Evolutionary conservation across 306 rosid species (phyloP).

Genomic region (Gastrolobium bilobum): DNA sequence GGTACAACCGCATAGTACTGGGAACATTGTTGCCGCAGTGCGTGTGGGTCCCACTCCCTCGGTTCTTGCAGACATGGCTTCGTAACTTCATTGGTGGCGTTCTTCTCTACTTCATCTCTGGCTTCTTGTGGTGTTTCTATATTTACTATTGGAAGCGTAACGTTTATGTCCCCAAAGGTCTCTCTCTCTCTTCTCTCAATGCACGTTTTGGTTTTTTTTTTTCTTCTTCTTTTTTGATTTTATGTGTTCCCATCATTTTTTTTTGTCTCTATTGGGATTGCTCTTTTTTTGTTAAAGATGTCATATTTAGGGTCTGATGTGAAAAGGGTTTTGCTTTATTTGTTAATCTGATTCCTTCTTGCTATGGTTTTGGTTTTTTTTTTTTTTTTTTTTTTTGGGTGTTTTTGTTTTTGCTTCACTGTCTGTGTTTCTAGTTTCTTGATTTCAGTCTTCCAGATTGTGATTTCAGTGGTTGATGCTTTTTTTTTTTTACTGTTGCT

Average conservation of each 20-base stretch:
- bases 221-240: background rate
- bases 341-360: slow-evolving; percentile 16
- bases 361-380: background rate
- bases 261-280: background rate
- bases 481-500: background rate
- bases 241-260: background rate
- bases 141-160: slow-evolving; percentile 80
- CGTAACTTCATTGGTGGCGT: slow-evolving; percentile 85
- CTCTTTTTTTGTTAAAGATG: background rate
- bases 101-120: slow-evolving; percentile 71
- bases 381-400: background rate
- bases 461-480: background rate
- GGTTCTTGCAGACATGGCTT: slow-evolving; percentile 80
- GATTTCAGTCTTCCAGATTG: background rate
- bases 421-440: background rate
- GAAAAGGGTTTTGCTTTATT: slow-evolving; percentile 15
- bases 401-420: background rate
- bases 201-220: background rate
- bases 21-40: slow-evolving; percentile 57
- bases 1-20: slow-evolving; percentile 80
- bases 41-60: slow-evolving; percentile 74
- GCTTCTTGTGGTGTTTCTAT: slow-evolving; percentile 80
- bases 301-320: background rate
- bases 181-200: background rate
- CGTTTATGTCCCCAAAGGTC: slow-evolving; percentile 81